phyloP scores from a whole-genome alignment of 768 basidiomycete species.

The Fomitopsis serialis region DNA sequence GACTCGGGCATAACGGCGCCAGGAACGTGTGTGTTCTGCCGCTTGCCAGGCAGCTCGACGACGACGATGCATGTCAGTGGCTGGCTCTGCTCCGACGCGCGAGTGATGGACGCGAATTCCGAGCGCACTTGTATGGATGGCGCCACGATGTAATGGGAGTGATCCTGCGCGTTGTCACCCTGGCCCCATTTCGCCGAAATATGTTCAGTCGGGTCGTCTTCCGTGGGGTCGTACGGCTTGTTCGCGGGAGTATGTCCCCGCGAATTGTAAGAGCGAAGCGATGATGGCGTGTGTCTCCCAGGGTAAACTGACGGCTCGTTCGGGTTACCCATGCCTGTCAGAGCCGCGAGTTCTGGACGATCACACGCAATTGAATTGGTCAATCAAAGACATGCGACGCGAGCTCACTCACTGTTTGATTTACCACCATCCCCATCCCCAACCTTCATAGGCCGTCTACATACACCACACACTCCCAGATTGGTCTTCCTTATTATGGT shows the following conservation, averaged over 20 bases:
- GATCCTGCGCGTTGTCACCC: slow-evolving; percentile 27
- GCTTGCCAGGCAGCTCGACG: slow-evolving; percentile 84
- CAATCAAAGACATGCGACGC: slow-evolving; percentile 8
- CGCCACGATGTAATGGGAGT: slow-evolving; percentile 73
- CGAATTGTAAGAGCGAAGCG: slow-evolving; percentile 25
- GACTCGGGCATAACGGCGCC: slow-evolving; percentile 19
- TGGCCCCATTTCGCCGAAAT: slow-evolving; percentile 33
- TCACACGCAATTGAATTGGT: background rate
- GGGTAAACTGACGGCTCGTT: slow-evolving; percentile 53
- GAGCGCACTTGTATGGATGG: slow-evolving; percentile 92
- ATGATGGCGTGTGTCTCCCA: slow-evolving; percentile 57
- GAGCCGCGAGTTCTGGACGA: slow-evolving; percentile 78
- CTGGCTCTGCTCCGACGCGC: slow-evolving; percentile 65
- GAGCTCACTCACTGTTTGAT: slow-evolving; percentile 67
- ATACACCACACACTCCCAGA: slow-evolving; percentile 95
- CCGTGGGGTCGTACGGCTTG: slow-evolving; percentile 60
- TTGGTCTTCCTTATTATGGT: slow-evolving; percentile 50
- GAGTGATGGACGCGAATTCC: slow-evolving; percentile 80
- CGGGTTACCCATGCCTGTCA: slow-evolving; percentile 83
- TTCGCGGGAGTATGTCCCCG: slow-evolving; percentile 11
- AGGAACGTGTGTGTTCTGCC: slow-evolving; percentile 30
- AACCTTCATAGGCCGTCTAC: slow-evolving; percentile 94
- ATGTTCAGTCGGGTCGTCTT: slow-evolving; percentile 65
- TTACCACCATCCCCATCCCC: slow-evolving; percentile 82
- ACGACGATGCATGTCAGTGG: slow-evolving; percentile 91